A percentile compares a stretch with the other conserved stretches of the same genome.
Evolutionary conservation across 2,329 filamentous ascomycete genomes (phyloP).

Genomic region (Colletotrichum zoysiae): DNA sequence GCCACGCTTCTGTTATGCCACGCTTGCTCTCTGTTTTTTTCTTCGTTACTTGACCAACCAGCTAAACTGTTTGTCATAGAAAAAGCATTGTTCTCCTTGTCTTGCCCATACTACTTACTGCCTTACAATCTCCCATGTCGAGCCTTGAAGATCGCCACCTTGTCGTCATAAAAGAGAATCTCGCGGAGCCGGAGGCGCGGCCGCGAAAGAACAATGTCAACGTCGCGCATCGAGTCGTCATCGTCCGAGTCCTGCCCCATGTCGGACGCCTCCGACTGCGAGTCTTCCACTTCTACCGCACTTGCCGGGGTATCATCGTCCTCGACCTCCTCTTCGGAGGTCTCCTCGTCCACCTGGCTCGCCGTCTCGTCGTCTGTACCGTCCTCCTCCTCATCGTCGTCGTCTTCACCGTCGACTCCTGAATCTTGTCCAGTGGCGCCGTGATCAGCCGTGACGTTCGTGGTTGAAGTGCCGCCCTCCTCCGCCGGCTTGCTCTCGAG

Average conservation of each 20-base stretch:
- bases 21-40: constrained; percentile 6
- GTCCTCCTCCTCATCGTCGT: constrained; percentile 51
- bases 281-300: constrained; percentile 49
- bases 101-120: not conserved
- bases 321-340: constrained; percentile 44
- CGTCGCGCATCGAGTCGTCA: constrained; percentile 63
- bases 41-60: not conserved
- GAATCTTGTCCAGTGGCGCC: constrained; percentile 41
- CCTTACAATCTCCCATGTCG: constrained; percentile 68
- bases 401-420: constrained; percentile 50
- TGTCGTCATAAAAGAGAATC: constrained; percentile 88
- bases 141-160: constrained; percentile 83
- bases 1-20: constrained; percentile 13
- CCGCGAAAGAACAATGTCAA: constrained; percentile 53
- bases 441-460: constrained; percentile 41
- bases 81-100: not conserved
- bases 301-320: constrained; percentile 50
- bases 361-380: constrained; percentile 51
- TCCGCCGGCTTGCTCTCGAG: constrained; percentile 71
- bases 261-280: constrained; percentile 43
- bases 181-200: constrained; percentile 75
- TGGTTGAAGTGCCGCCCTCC: constrained; percentile 46
- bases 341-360: constrained; percentile 49
- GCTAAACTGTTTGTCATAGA: not conserved
- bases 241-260: constrained; percentile 56